Base-by-base conservation (phyloP, 2,329 filamentous ascomycete genomes). In the Talaromyces funiculosus region DNA sequence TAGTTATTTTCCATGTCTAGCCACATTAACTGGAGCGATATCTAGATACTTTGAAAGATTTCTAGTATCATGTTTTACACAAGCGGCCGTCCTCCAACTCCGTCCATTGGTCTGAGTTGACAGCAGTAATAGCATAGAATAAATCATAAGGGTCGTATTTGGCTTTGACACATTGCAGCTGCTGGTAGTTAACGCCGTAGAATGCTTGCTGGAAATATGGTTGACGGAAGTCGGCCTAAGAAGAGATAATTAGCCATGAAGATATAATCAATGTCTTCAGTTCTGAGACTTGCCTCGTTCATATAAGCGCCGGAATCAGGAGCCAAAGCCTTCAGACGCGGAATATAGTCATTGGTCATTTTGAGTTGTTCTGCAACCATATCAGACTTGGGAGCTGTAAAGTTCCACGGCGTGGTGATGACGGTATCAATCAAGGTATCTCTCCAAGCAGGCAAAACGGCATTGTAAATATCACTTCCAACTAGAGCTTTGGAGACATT, bases 331-430 rank as follows among this genome's bases (percentile, higher is more conserved):
- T 75, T 72, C 3, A 80, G 63, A 51, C 70, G 67, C 4, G 77
- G 75, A 7, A 77, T 68, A 14, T 71, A 71, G 1, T 73, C 67
- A n/a, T 76, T 62, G 3, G 76, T 79, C 63, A 79, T 77, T 57
- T 68, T 65, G 22, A 67, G 47, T 62, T 77, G 73, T 33, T 71
- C 69, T 0, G 64, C 71, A 4, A 75, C 29, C 71, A 76, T 76
- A 3, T 74, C 61, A 26, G 65, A 62, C 68, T 71, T 71, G 0
- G 75, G 71, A 0, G 75, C 73, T 4, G 72, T 75, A 61, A 73
- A 73, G 63, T 73, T 73, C 72, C 73, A 77, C 1, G 64, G 61
- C 3, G 70, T 73, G 10, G 72, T 71, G 31, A 77, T 71, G 10
- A 76, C 67, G 4, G 73, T 71, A 57, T 72, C 67, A 40, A 73